Conservation (phyloP, 129 eudicot species). For the Flaveria sonorensis region DNA sequence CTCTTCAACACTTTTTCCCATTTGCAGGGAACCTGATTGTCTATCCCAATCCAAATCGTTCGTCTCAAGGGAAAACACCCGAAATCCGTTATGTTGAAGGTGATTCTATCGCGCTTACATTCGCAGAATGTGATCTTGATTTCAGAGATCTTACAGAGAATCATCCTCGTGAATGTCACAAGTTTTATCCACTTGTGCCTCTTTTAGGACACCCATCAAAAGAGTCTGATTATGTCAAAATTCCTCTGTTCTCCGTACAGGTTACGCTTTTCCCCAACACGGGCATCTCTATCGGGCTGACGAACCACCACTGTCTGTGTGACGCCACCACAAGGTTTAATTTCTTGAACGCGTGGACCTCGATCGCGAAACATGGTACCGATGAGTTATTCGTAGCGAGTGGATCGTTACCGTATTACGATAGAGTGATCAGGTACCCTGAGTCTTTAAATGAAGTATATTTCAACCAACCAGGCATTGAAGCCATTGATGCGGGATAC, state of each 20-base stretch:
- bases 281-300: conserved; percentile 49
- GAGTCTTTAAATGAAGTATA: neutral
- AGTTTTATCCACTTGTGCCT: conserved; percentile 42
- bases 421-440: conserved; percentile 25
- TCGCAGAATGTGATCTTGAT: conserved; percentile 18
- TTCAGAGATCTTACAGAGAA: conserved; percentile 35
- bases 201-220: conserved; percentile 24
- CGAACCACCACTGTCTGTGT: conserved; percentile 37
- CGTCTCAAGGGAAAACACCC: neutral
- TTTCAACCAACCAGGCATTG: conserved; percentile 10
- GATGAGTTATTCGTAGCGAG: conserved; percentile 18
- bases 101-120: conserved; percentile 34
- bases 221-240: neutral
- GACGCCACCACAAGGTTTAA: conserved; percentile 38
- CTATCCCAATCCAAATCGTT: neutral
- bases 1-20: conserved; percentile 52
- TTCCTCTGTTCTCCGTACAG: conserved; percentile 42
- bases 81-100: conserved; percentile 21
- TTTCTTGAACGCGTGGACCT: conserved; percentile 51
- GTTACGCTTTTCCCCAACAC: conserved; percentile 38
- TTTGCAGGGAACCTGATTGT: conserved; percentile 39
- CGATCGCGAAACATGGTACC: conserved; percentile 29
- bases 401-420: conserved; percentile 30
- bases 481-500: neutral
- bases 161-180: conserved; percentile 33